Percentiles rank a stretch among this genome's conserved stretches.
Evolutionary conservation across 139 green algal genomes (phyloP).

Genomic region (Coelastrella sp.): DNA sequence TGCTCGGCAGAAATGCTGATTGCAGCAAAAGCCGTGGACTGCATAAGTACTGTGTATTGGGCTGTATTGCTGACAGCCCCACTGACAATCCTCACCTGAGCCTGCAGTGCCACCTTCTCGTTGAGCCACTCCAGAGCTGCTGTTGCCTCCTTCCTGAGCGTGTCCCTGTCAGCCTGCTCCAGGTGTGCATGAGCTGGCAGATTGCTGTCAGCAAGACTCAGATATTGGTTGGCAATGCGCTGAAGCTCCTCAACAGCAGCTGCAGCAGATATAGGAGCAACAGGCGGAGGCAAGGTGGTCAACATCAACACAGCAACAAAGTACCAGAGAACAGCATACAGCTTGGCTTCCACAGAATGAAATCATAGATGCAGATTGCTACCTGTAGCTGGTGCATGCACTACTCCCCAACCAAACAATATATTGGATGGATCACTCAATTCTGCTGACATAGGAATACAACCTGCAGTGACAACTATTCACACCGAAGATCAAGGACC

Average conservation of each 20-base stretch:
- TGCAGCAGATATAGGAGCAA: slow-evolving; percentile 43
- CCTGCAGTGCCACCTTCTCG: slow-evolving; percentile 61
- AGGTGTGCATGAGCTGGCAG: slow-evolving; percentile 85
- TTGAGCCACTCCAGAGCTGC: slow-evolving; percentile 88
- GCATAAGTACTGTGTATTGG: too few species aligned
- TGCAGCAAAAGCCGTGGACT: too few species aligned
- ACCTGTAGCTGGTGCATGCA: too few species aligned
- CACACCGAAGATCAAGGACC: slow-evolving; percentile 11
- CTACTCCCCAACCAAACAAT: too few species aligned
- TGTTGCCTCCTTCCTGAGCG: slow-evolving; percentile 81
- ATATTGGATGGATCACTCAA: too few species aligned
- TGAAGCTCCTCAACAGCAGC: slow-evolving; percentile 10
- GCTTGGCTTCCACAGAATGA: too few species aligned
- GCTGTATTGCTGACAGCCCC: neutral
- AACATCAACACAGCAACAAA: too few species aligned
- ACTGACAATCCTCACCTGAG: slow-evolving; percentile 12
- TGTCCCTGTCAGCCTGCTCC: slow-evolving; percentile 78
- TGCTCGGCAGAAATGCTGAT: too few species aligned
- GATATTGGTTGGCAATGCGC: slow-evolving; percentile 58
- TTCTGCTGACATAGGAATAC: too few species aligned
- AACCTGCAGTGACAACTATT: too few species aligned
- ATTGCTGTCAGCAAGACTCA: slow-evolving; percentile 56
- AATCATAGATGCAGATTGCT: too few species aligned
- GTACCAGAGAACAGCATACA: neutral
- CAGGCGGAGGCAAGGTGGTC: neutral